Percentiles rank a stretch among this genome's conserved stretches.
Evolutionary conservation across 208 protist genomes (phyloP).

Genomic region (Herpetomonas tarakana): DNA sequence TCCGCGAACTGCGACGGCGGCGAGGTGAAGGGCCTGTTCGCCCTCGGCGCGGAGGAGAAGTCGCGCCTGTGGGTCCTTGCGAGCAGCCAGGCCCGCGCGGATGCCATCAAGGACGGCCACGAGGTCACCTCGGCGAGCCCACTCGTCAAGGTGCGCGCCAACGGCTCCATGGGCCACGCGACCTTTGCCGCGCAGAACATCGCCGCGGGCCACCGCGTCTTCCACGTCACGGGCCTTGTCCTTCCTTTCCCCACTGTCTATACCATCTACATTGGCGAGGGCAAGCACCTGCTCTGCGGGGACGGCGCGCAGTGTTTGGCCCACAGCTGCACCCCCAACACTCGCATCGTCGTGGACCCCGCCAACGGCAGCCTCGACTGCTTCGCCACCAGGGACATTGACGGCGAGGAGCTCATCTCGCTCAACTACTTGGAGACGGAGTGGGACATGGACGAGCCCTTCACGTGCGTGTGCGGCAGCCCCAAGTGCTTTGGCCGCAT

Average conservation of each 20-base stretch:
- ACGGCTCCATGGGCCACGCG: slow-evolving; percentile 47
- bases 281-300: slow-evolving; percentile 74
- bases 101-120: slow-evolving; percentile 37
- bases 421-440: slow-evolving; percentile 90
- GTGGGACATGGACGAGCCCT: slow-evolving; percentile 85
- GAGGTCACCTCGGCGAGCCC: slow-evolving; percentile 36
- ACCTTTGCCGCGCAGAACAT: slow-evolving; percentile 59
- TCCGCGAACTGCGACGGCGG: slow-evolving; percentile 23
- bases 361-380: slow-evolving; percentile 57
- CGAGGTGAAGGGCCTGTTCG: slow-evolving; percentile 43
- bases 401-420: slow-evolving; percentile 52
- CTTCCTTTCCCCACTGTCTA: slow-evolving; percentile 81
- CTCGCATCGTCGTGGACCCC: slow-evolving; percentile 66
- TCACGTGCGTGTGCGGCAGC: slow-evolving; percentile 65
- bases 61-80: slow-evolving; percentile 39
- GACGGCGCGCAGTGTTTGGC: slow-evolving; percentile 73
- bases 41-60: slow-evolving; percentile 29
- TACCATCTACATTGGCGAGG: slow-evolving; percentile 79
- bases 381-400: slow-evolving; percentile 62
- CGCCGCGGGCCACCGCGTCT: slow-evolving; percentile 47
- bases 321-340: slow-evolving; percentile 82
- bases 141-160: slow-evolving; percentile 30
- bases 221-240: slow-evolving; percentile 69
- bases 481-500: slow-evolving; percentile 54
- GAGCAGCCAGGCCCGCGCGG: slow-evolving; percentile 30